phyloP scores from a whole-genome alignment of 345 rosid species.

The Pugionium dolabratum region DNA sequence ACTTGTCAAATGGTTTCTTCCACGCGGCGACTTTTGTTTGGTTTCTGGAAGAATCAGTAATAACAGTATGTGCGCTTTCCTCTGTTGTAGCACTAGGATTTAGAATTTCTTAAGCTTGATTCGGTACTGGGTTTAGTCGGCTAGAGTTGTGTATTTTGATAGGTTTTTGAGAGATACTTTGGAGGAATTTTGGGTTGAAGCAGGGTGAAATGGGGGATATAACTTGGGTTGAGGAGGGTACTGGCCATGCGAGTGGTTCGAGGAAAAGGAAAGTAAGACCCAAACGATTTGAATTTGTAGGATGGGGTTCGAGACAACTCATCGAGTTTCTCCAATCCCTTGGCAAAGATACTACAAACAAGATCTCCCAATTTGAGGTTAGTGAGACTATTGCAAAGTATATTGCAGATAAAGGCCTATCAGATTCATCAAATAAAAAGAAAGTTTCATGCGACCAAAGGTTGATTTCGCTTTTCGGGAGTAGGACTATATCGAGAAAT shows the following conservation, averaged over 20 bases:
- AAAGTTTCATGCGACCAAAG: conserved; percentile 55
- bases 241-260: not conserved
- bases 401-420: conserved; percentile 48
- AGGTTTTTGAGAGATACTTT: conserved; percentile 2
- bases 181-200: not conserved
- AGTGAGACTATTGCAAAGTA: conserved; percentile 50
- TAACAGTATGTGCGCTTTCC: not conserved
- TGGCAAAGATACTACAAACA: conserved; percentile 48
- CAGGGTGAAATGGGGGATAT: conserved; percentile 29
- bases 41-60: conserved; percentile 21
- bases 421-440: conserved; percentile 55
- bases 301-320: conserved; percentile 83
- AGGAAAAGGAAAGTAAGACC: conserved; percentile 52
- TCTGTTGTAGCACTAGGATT: not conserved
- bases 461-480: conserved; percentile 62
- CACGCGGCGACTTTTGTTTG: conserved; percentile 1
- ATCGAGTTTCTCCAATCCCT: conserved; percentile 59
- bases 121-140: not conserved
- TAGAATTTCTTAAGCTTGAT: conserved; percentile 21
- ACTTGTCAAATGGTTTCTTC: conserved; percentile 5
- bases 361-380: conserved; percentile 56
- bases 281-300: conserved; percentile 52
- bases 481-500: conserved; percentile 45
- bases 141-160: not conserved
- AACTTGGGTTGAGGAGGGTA: conserved; percentile 53